Base-by-base conservation (phyloP, 2,329 filamentous ascomycete species). In the Verruconis gallopava region DNA sequence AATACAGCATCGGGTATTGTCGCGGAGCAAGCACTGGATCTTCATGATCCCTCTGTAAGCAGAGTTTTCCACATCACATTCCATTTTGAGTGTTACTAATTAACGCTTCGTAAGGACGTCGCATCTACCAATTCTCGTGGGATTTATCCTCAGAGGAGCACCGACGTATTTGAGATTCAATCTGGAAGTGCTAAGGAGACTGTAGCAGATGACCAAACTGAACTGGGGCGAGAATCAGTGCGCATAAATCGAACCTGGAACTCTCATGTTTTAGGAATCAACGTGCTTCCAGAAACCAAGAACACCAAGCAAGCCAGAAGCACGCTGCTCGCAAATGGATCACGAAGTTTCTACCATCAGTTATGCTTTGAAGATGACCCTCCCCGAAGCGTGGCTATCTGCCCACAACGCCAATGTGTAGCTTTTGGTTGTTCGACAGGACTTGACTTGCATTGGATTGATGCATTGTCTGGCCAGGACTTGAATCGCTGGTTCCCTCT, bases 381-480 rank as follows among this genome's bases (percentile, higher is more conserved):
- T 13, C 77, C 78, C 11, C 68, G 72, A n/a, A 78, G 73, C 30
- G 69, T 81, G 6, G 72, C 77, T 1, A 71, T 81, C 22, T 79
- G 73, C 49, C 77, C 77, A n/a, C 72, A 77, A 44, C 67, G 73
- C 36, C 67, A 69, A 39, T 79, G 75, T 49, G 72, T 79, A 22
- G 77, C 75, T 5, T 81, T 80, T 59, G 77, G 77, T 12, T 79
- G 73, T 47, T 67, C 69, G 11, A 64, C 68, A 5, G 73, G 76
- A 1, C 72, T 81, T 40, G 77, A 81, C 51, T 59, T 81, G 30
- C 75, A 79, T 52, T 81, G 73, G 68, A 55, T 71, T 11, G 66
- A 72, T 45, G 63, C 65, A 21, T 50, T 63, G 30, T 69, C 62
- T 3, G 60, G 63, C 53, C 64, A 69, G 46, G 66, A 71, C 45